Evolutionary conservation across 805 yeast species (phyloP), one percentile per base, ranked within the genome.

Genomic region (Scheffersomyces coipomensis): DNA sequence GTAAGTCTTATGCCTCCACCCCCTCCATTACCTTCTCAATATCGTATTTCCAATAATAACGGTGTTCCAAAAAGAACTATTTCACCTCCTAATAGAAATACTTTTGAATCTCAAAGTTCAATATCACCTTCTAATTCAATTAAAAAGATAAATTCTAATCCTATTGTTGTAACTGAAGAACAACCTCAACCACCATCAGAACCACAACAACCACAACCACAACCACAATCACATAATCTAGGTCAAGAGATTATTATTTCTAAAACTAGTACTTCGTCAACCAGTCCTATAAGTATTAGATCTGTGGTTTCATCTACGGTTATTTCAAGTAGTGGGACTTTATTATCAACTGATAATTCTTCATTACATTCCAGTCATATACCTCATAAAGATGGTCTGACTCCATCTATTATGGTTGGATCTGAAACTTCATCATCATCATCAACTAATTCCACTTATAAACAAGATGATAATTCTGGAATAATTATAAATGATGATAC

Each of bases 341-440:
- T 53, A 11, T 63, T 52, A 25, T 57, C 62, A 5, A 60, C 68
- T 3, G 66, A 60, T 31, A 59, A 56, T 42, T 59, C 64, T 22
- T 17, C 33, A 7, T 21, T 25, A 10, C 29, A 35, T 13, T 24
- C 29, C 5, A 11, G 11, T 11, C 17, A 16, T n/a, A 23, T 10
- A 16, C 13, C 13, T 9, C n/a, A 17, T 25, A 35, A 35, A 13
- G 19, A 13, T 13, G 27, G 5, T 21, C 6, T 19, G 6, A 29
- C 34, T 9, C 39, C 39, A 15, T 35, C 39, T 3, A 29, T 35
- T 11, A 23, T 35, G 9, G 15, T 35, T 5, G 15, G 39, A 10
- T 29, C 29, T 15, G 39, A 35, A 15, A 18, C 5, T 25, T 3
- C 54, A 57, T 13, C 58, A 51, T 16, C 43, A 39, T n/a, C 32